A percentile compares a stretch with the other conserved stretches of the same genome.
Evolutionary conservation across 2,329 filamentous ascomycete genomes (phyloP).

Genomic region (Microdochium bolleyi): DNA sequence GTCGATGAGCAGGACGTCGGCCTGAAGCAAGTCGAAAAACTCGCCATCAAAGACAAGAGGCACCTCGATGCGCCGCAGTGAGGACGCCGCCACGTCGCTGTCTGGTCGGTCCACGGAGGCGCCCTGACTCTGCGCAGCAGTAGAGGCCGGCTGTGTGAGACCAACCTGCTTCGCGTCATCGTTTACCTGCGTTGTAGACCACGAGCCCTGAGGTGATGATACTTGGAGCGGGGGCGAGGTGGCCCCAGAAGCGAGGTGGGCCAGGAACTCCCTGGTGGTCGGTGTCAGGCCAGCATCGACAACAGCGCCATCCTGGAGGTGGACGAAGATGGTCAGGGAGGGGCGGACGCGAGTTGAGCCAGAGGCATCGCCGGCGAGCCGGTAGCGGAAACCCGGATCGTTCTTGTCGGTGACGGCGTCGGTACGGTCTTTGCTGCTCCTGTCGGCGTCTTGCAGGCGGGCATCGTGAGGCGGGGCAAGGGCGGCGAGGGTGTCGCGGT

Average conservation of each 20-base stretch:
- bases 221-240: background rate
- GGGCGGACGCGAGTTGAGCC: conserved; percentile 48
- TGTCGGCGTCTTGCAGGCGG: background rate
- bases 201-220: background rate
- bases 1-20: conserved; percentile 63
- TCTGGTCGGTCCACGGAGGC: background rate
- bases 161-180: background rate
- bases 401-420: conserved; percentile 33
- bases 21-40: conserved; percentile 71
- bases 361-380: conserved; percentile 39
- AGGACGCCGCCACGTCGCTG: too few relatives aligned
- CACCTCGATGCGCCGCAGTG: conserved; percentile 52
- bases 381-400: conserved; percentile 38
- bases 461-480: conserved; percentile 37
- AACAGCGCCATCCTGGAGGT: conserved; percentile 57
- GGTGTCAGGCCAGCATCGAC: conserved; percentile 62
- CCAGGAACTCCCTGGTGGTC: conserved; percentile 55
- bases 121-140: background rate
- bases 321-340: conserved; percentile 62
- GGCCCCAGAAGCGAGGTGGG: conserved; percentile 44
- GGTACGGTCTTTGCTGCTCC: conserved; percentile 12
- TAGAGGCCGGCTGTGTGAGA: background rate
- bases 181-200: background rate
- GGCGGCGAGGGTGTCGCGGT: conserved; percentile 59
- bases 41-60: conserved; percentile 69